phyloP scores from a whole-genome alignment of 1,139 yeast species.

The Magnusiomyces tetraspermus region DNA sequence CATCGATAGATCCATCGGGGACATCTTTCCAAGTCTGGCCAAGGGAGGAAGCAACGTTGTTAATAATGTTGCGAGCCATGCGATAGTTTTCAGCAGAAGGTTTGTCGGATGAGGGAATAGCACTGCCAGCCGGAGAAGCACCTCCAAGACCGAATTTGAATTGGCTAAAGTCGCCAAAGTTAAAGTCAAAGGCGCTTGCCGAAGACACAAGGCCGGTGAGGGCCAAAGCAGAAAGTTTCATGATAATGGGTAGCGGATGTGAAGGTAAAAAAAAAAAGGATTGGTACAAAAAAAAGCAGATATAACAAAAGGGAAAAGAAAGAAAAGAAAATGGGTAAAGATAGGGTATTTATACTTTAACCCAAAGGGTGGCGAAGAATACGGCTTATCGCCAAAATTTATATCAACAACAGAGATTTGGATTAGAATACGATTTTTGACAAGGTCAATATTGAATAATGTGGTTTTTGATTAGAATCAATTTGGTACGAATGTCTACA shows the following conservation, averaged over 20 bases:
- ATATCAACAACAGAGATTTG: too few relatives aligned
- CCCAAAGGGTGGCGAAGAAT: not conserved
- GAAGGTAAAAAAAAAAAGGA: not conserved
- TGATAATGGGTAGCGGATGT: not conserved
- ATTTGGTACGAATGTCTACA: too few relatives aligned
- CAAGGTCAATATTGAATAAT: too few relatives aligned
- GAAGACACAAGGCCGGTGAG: constrained; percentile 1
- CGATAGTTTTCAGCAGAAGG: constrained; percentile 5
- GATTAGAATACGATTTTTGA: too few relatives aligned
- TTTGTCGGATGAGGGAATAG: not conserved
- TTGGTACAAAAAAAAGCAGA: not conserved
- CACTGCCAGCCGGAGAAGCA: not conserved
- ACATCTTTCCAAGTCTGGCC: constrained; percentile 24
- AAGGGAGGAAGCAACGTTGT: constrained; percentile 20
- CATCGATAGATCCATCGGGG: constrained; percentile 23
- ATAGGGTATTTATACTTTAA: not conserved
- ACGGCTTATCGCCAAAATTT: too few relatives aligned
- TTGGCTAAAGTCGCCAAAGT: constrained; percentile 1
- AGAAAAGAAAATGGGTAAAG: not conserved
- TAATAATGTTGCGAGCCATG: constrained; percentile 12
- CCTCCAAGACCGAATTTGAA: constrained; percentile 2
- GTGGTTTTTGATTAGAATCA: too few relatives aligned
- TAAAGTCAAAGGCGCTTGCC: constrained; percentile 3
- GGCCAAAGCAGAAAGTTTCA: constrained; percentile 1
- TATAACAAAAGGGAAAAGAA: not conserved